Conservation (phyloP, 352 stramenopile genomes). For the Phytophthora podocarpi region DNA sequence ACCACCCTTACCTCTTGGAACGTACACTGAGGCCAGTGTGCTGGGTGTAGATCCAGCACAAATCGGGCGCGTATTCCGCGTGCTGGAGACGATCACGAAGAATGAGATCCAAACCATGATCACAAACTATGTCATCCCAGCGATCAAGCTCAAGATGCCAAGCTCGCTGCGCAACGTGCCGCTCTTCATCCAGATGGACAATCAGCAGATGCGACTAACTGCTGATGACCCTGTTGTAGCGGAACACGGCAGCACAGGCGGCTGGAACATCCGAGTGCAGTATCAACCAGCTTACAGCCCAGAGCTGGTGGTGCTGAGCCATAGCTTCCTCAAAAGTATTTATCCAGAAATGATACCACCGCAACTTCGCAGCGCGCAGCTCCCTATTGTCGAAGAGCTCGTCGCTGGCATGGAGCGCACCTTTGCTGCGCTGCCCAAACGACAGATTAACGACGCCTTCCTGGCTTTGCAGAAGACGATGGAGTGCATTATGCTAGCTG, state of each 20-base stretch:
- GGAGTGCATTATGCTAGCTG: conserved; percentile 41
- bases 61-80: conserved; percentile 16
- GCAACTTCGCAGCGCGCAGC: conserved; percentile 7
- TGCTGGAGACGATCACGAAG: conserved; percentile 35
- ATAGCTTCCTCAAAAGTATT: conserved; percentile 40
- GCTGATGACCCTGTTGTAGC: conserved; percentile 39
- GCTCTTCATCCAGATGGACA: conserved; percentile 46
- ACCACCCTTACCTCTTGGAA: conserved; percentile 9
- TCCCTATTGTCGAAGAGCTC: conserved; percentile 31
- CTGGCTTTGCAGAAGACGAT: conserved; percentile 46
- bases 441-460: conserved; percentile 32
- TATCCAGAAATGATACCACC: conserved; percentile 16
- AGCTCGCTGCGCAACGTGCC: conserved; percentile 14
- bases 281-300: conserved; percentile 47
- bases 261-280: conserved; percentile 46
- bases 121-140: conserved; percentile 37
- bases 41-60: conserved; percentile 3
- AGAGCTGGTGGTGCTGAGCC: conserved; percentile 42
- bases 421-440: conserved; percentile 26
- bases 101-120: conserved; percentile 46
- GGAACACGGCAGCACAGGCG: conserved; percentile 29
- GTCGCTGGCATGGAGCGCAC: conserved; percentile 29
- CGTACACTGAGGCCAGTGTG: conserved; percentile 3
- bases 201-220: conserved; percentile 42
- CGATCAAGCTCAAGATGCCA: conserved; percentile 44